Evolutionary conservation across 176 grass and related monocot species (phyloP), one percentile per base, ranked within the genome.

Genomic region (Dactylis glomerata): DNA sequence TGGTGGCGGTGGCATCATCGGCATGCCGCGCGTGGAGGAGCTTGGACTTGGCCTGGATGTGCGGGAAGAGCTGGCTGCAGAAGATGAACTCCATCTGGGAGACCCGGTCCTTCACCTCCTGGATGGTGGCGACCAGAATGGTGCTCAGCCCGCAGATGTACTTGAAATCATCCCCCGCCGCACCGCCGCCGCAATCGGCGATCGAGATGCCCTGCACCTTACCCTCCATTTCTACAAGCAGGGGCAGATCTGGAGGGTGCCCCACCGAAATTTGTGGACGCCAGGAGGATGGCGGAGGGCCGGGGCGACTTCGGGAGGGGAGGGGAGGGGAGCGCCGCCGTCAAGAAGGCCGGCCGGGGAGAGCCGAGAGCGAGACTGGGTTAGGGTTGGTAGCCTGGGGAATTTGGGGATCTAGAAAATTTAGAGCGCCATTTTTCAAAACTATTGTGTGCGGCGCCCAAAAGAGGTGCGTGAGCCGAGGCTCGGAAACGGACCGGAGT

Each of bases 11-110:
- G 42, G 70, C 16, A 31, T 92, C 82, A 20, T 92, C 82, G 2
- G 41, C 81, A 12, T 84, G 55, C 22, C 54, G 74, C 32, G 10
- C 85, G 63, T 90, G 89, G 56, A 69, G 32, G 68, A 81, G 49
- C 83, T 88, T 92, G 1, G 81, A 83, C 41, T 68, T 93, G 57
- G 87, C 85, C 85, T 98, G 96, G 87, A 98, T 81, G 50, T 88
- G 87, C 24, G 96, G 85, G 85, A 95, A 98, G 24, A 98, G 73
- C 85, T 95, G 87, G 61, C 80, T 87, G 82, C 96, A 98, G 92
- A 98, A 95, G 62, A 98, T 90, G 67, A 93, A 87, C 83, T 98
- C 91, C 23, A 98, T 95, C 80, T 98, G 96, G 33, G 93, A 87
- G 32, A 93, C 93, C 22, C 89, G 87, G 74, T 98, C 93, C 87